Evolutionary conservation across 306 rosid species (phyloP), one percentile per base, ranked within the genome.

Genomic region (Rosa multiflora): DNA sequence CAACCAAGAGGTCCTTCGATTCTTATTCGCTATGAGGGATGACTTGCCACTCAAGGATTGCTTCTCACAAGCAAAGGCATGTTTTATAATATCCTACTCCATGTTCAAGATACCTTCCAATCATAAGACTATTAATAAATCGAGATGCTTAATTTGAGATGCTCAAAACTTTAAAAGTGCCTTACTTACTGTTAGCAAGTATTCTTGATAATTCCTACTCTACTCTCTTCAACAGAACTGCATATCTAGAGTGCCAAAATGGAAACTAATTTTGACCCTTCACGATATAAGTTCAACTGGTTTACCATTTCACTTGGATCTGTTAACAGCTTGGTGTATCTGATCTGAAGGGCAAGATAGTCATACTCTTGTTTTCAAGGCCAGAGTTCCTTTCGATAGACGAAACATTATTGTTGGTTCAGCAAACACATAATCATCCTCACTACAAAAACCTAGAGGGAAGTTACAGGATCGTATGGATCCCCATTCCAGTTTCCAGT

Each of bases 351-450:
- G 76, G 78, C 79, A 85, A 85, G 89, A 78, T 70, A 64, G 88
- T 89, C 18, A 32, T 91, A 70, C 78, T 91, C 72, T 72, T 91
- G 77, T 80, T 89, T 82, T 75, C 97, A 72, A 83, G 84, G 83
- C 87, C 92, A 56, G 86, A 81, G 78, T 63, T 81, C 53, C 82
- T 83, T 40, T 21, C 77, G 2, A 64, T 69, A 18, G 88, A 89
- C 53, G 79, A 84, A 53, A 70, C 77, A 67, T 87, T 88, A 77
- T 83, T 85, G 15, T 78, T 91, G 46, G 84, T 85, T 87, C 89
- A 88, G 63, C 92, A 89, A 88, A 88, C 91, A 82, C 71, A 67
- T 76, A 83, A 86, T 75, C 88, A 86, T 86, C 90, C 84, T 70
- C 62, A 76, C 76, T 78, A 73, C 75, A 86, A 80, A 69, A 67